Percentiles rank a stretch among this genome's conserved stretches.
Evolutionary conservation across 2,329 filamentous ascomycete genomes (phyloP).

Genomic region (Fusarium tjaetaba): DNA sequence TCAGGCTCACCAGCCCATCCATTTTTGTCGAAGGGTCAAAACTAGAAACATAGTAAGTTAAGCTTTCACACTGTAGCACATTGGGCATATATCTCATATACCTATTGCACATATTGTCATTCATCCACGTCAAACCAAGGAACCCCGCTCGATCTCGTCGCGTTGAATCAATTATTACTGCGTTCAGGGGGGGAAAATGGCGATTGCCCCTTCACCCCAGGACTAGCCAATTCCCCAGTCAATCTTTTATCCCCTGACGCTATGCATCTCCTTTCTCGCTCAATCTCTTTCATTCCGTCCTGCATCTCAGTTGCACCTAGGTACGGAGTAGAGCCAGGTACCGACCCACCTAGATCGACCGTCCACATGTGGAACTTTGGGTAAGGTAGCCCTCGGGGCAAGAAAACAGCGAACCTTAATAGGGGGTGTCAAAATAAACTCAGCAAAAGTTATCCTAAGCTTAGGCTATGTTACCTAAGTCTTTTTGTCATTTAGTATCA

Average conservation of each 20-base stretch:
- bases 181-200: background rate
- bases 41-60: background rate
- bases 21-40: background rate
- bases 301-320: slow-evolving; percentile 20
- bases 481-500: background rate
- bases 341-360: background rate
- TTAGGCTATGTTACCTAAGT: fast-evolving
- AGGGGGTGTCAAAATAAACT: background rate
- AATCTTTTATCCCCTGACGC: slow-evolving; percentile 23
- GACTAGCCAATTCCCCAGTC: slow-evolving; percentile 28
- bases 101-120: slow-evolving; percentile 4
- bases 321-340: background rate
- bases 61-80: background rate
- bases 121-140: background rate
- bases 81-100: background rate
- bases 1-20: background rate
- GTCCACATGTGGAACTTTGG: background rate
- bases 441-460: background rate
- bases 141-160: slow-evolving; percentile 2
- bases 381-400: background rate
- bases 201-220: slow-evolving; percentile 1
- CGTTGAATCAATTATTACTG: background rate
- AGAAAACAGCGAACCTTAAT: background rate
- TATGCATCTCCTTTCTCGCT: slow-evolving; percentile 33
- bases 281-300: slow-evolving; percentile 1